Evolutionary conservation across 2,329 filamentous ascomycete genomes (phyloP), one percentile per base, ranked within the genome.

Genomic region (Calonectria crousiana): DNA sequence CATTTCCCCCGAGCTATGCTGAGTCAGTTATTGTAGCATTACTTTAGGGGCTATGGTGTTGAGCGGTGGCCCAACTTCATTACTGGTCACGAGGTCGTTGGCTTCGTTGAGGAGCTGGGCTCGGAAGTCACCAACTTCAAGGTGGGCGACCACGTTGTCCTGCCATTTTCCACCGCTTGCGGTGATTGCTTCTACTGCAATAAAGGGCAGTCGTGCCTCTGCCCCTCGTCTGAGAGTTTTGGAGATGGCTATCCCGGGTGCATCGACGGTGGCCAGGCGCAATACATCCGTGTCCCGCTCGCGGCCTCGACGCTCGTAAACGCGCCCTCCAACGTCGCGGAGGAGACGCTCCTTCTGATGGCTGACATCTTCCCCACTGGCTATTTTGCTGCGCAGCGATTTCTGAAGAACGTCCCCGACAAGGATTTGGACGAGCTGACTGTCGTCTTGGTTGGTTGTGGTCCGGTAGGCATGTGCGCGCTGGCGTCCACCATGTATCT

Each of bases 311-410:
- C 71, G 6, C 53, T 69, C 13, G 58, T 69, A 4, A 16, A 53
- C 6, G 30, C 26, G 26, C 51, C 51, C 3, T 28, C 26, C 20
- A 28, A 60, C 2, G 36, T 74, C 13, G 38, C 62, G 1, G 60
- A 70, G 23, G 36, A 74, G 6, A 66, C 70, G 51, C 41, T 74
- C 9, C 52, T 74, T 28, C 26, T 74, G 9, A 74, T 74, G 72
- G 58, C 41, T 20, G 72, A 74, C 18, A 71, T 74, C 28, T 71
- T 74, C 28, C 72, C 72, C 11, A 74, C 72, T 9, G 72, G 72
- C 1, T 74, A 74, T 53, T 74, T 69, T 26, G 36, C 23, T 4
- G 66, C 66, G 14, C 44, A 44, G 2, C 26, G 58, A 11, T 73
- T 73, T n/a, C 32, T 73, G 26, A 72, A 72, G 41, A 30, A 67